A percentile compares a stretch with the other conserved stretches of the same genome.
Conservation (phyloP, 2,329 filamentous ascomycete genomes). For the Raffaelea deltoideospora region DNA sequence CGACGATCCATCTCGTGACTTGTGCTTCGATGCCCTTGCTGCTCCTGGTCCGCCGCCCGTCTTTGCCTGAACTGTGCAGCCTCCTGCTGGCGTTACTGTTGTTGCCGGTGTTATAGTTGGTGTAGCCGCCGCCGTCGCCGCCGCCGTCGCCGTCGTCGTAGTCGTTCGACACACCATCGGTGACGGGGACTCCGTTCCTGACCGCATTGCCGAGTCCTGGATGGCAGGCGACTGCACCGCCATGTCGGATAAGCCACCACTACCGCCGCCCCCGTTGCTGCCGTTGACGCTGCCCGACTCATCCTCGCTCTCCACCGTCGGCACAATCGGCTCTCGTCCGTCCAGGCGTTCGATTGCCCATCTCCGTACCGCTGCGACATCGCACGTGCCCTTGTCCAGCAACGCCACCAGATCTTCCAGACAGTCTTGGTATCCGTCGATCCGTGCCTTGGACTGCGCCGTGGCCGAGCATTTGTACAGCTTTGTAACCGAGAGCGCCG, state of each 20-base stretch:
- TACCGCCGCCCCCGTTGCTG: constrained; percentile 8
- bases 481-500: constrained; percentile 86
- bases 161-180: constrained; percentile 13
- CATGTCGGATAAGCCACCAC: too few species aligned
- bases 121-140: constrained; percentile 5
- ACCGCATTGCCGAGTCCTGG: too few species aligned
- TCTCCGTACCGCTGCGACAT: constrained; percentile 47
- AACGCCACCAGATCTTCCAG: constrained; percentile 79
- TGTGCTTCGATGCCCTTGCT: too few species aligned
- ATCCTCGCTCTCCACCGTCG: constrained; percentile 35
- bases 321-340: constrained; percentile 37
- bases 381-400: constrained; percentile 68
- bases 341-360: constrained; percentile 59
- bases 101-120: constrained; percentile 19
- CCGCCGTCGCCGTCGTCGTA: constrained; percentile 9
- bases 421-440: constrained; percentile 85
- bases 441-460: constrained; percentile 58
- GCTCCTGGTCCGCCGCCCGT: too few species aligned
- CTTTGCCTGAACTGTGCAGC: not conserved
- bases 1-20: too few species aligned
- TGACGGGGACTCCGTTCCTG: too few species aligned
- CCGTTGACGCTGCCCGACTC: constrained; percentile 43
- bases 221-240: too few species aligned
- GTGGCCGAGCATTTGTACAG: constrained; percentile 84
- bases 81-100: not conserved